These are phyloP conservation scores for Rhizophagus sp. DNA, from an alignment of 192 early-diverging fungal species.

Conservation along the genomic window DNA sequence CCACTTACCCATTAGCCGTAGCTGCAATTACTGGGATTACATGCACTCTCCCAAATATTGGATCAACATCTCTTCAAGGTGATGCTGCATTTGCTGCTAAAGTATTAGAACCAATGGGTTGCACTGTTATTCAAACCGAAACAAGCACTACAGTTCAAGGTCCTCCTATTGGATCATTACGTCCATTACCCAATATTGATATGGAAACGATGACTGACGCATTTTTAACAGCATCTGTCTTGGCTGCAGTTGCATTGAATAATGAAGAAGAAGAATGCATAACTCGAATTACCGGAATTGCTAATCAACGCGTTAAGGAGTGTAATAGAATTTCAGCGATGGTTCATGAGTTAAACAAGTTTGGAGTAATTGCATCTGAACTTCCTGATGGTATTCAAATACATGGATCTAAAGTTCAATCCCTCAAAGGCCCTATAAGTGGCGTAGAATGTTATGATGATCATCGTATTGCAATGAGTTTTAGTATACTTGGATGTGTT, in stretches of 20 bases:
- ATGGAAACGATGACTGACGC: slow-evolving; percentile 99
- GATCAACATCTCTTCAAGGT: slow-evolving; percentile 88
- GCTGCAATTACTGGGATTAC: slow-evolving; percentile 92
- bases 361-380: slow-evolving; percentile 83
- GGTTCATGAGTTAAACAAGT: slow-evolving; percentile 88
- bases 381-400: slow-evolving; percentile 91
- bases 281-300: slow-evolving; percentile 91
- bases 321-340: slow-evolving; percentile 97
- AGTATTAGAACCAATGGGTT: slow-evolving; percentile 91
- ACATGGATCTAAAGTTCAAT: slow-evolving; percentile 57
- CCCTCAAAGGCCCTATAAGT: slow-evolving; percentile 53
- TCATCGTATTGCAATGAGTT: slow-evolving; percentile 97
- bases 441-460: slow-evolving; percentile 96
- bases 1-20: slow-evolving; percentile 96
- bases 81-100: slow-evolving; percentile 90
- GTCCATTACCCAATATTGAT: slow-evolving; percentile 77
- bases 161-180: slow-evolving; percentile 69
- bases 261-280: slow-evolving; percentile 48
- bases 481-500: slow-evolving; percentile 81
- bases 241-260: slow-evolving; percentile 81
- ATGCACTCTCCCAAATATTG: slow-evolving; percentile 92
- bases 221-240: slow-evolving; percentile 91
- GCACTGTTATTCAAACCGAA: slow-evolving; percentile 84
- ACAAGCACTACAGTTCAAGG: slow-evolving; percentile 89
- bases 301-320: slow-evolving; percentile 98